Conservation (phyloP, 2,329 filamentous ascomycete genomes). For the Aspergillus fumigatus region DNA sequence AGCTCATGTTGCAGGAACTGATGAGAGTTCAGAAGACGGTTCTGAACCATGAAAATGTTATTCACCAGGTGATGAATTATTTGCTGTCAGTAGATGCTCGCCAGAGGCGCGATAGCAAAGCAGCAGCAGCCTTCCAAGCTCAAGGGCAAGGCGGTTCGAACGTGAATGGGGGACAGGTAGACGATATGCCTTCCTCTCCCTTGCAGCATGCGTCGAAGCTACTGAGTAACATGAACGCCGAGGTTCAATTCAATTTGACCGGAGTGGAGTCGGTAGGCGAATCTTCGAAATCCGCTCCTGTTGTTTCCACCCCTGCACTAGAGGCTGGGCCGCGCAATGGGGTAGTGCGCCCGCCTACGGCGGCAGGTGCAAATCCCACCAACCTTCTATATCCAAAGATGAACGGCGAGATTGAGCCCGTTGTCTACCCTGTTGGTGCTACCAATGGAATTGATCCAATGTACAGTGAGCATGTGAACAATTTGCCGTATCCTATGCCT, state of each 20-base stretch:
- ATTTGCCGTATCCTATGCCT: slow-evolving; percentile 80
- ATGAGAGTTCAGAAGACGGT: slow-evolving; percentile 66
- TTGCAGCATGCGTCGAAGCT: slow-evolving; percentile 65
- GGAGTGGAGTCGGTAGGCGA: slow-evolving; percentile 63
- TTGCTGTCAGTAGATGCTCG: slow-evolving; percentile 62
- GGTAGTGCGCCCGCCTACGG: slow-evolving; percentile 38
- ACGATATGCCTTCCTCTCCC: slow-evolving; percentile 63
- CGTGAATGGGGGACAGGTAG: slow-evolving; percentile 46
- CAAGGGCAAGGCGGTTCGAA: slow-evolving; percentile 38
- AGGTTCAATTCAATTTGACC: slow-evolving; percentile 60
- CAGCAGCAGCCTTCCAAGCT: slow-evolving; percentile 35
- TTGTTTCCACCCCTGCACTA: slow-evolving; percentile 54
- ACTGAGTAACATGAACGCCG: slow-evolving; percentile 60
- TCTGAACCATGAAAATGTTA: slow-evolving; percentile 66
- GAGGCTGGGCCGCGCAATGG: slow-evolving; percentile 47
- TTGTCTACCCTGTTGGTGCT: slow-evolving; percentile 87
- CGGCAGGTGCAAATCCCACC: slow-evolving; percentile 45
- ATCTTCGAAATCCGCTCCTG: slow-evolving; percentile 51
- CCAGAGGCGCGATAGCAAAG: slow-evolving; percentile 57
- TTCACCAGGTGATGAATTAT: slow-evolving; percentile 67
- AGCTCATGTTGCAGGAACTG: slow-evolving; percentile 60
- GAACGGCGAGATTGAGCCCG: slow-evolving; percentile 58
- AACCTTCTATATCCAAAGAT: slow-evolving; percentile 47
- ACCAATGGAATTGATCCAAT: slow-evolving; percentile 92
- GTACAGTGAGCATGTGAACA: slow-evolving; percentile 89